Evolutionary conservation across 2,329 filamentous ascomycete species (phyloP), one percentile per base, ranked within the genome.

Genomic region (Penicillium sumatraense): DNA sequence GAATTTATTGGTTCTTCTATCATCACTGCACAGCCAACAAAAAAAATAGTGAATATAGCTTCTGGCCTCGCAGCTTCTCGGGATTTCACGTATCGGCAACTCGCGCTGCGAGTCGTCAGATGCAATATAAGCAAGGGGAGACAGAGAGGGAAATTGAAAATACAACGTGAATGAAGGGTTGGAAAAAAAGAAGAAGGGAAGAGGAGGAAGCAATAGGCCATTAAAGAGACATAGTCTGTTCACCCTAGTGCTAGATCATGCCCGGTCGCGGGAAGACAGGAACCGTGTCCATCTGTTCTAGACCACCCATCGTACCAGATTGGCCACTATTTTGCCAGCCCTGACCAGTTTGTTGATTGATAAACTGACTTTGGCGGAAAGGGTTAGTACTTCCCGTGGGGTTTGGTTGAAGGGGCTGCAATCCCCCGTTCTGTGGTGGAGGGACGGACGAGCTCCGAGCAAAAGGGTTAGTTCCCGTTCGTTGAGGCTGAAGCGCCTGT

Each of bases 361-460:
- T 88, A 72, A 97, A 96, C 3, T 88, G 86, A 42, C 89, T 91
- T 70, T 98, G 92, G 14, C 95, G 85, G 82, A 98, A 98, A 0
- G 95, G 95, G 68, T 99, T 99, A 2, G 93, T 97, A 67, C 86
- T 91, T 8, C 92, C 93, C 0, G 93, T 97, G 1, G 89, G 84
- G 67, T 93, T 91, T 2, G 91, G 86, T 50, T 83, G 83, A 5
- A 95, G 76, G 46, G 82, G 71, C 16, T 75, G 70, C 13, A 76
- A 49, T 6, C 66, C 66, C 46, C 67, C 67, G 42, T 75, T 69
- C 40, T 72, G 68, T 13, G 69, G 42, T 68, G 68, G 29, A 18
- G 38, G 38, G 3, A 81, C 75, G 16, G 81, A 75, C 1, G 76
- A 69, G 49, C 79, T 81, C 42, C 86, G 83, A 18, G 87, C 83